Evolutionary conservation across 2,329 filamentous ascomycete species (phyloP).

Genomic region (Curvularia sp.): DNA sequence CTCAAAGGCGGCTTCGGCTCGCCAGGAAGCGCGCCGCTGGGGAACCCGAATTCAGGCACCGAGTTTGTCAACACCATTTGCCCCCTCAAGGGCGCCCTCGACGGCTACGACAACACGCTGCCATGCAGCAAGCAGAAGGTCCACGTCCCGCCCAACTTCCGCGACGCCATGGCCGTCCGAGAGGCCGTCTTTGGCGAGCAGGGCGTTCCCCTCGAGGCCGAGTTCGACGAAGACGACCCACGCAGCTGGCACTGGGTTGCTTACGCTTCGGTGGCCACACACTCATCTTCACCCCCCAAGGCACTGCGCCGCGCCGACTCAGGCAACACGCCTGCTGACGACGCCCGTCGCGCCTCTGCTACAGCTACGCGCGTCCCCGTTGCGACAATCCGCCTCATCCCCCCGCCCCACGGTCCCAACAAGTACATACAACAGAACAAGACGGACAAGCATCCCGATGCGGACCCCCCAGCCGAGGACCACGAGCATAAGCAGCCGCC

Average conservation of each 20-base stretch:
- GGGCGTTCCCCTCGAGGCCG: slow-evolving; percentile 65
- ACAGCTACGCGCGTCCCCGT: slow-evolving; percentile 63
- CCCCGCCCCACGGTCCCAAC: slow-evolving; percentile 78
- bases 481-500: slow-evolving; percentile 60
- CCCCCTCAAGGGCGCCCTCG: slow-evolving; percentile 45
- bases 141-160: slow-evolving; percentile 54
- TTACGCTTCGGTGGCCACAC: slow-evolving; percentile 70
- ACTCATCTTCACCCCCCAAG: slow-evolving; percentile 40
- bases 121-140: slow-evolving; percentile 44
- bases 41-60: slow-evolving; percentile 38
- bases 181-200: slow-evolving; percentile 66
- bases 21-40: slow-evolving; percentile 22
- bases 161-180: slow-evolving; percentile 65
- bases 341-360: slow-evolving; percentile 45
- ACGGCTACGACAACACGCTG: slow-evolving; percentile 47
- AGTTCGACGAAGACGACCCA: slow-evolving; percentile 81
- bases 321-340: slow-evolving; percentile 50
- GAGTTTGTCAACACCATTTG: slow-evolving; percentile 51
- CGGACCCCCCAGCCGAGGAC: slow-evolving; percentile 30
- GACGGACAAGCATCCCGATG: slow-evolving; percentile 40
- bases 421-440: slow-evolving; percentile 47
- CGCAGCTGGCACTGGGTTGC: slow-evolving; percentile 86
- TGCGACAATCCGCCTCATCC: slow-evolving; percentile 80
- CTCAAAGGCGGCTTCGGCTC: slow-evolving; percentile 33
- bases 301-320: slow-evolving; percentile 52